Evolutionary conservation across 2,329 filamentous ascomycete genomes (phyloP).

Genomic region (Neofusicoccum umdonicola): DNA sequence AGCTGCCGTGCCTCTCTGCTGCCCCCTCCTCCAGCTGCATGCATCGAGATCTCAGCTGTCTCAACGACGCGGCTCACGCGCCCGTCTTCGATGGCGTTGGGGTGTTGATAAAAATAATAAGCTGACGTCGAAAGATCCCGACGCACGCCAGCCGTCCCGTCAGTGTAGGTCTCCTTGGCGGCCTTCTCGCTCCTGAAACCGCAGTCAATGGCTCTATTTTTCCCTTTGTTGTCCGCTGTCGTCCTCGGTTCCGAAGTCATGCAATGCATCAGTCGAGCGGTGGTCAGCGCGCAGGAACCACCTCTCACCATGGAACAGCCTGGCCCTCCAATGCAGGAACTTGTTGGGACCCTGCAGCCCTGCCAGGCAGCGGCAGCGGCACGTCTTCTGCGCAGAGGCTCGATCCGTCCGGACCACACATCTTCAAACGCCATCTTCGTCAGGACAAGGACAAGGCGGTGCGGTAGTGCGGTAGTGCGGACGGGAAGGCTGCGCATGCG

Average conservation of each 20-base stretch:
- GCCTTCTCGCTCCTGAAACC: background rate
- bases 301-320: background rate
- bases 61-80: background rate
- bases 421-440: background rate
- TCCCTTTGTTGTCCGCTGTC: background rate
- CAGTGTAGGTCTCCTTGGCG: background rate
- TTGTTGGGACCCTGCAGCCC: conserved; percentile 10
- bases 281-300: conserved; percentile 6
- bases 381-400: conserved; percentile 1
- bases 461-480: background rate
- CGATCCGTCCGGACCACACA: conserved; percentile 2
- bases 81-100: conserved; percentile 1
- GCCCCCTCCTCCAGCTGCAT: background rate
- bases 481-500: conserved; percentile 8
- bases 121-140: conserved; percentile 1
- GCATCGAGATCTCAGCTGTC: conserved; percentile 8
- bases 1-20: background rate
- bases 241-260: background rate
- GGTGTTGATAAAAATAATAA: conserved; percentile 1
- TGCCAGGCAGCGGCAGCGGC: conserved; percentile 5
- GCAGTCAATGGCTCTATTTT: background rate
- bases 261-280: background rate
- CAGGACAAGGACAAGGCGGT: background rate
- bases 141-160: background rate
- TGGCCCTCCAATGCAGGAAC: conserved; percentile 7